Evolutionary conservation across 331 rosid species (phyloP).

Genomic region (Rhamnella rubrinervis): DNA sequence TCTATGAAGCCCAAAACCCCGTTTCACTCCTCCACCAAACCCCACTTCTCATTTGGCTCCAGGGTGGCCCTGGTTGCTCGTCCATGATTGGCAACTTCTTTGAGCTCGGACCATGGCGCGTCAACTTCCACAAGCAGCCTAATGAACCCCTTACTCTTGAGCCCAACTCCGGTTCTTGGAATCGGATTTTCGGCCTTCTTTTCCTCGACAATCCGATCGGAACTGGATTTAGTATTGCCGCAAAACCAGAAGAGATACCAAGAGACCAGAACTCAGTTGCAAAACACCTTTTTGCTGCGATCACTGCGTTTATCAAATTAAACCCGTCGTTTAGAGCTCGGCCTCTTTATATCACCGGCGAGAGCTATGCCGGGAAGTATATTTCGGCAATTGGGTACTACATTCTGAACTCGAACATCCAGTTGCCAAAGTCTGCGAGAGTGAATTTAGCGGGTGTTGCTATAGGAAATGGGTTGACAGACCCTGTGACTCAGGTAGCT

Average conservation of each 20-base stretch:
- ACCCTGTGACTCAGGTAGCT: conserved; percentile 43
- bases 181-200: conserved; percentile 51
- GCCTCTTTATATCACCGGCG: conserved; percentile 56
- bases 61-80: conserved; percentile 91
- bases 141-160: conserved; percentile 36
- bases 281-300: conserved; percentile 48
- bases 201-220: conserved; percentile 72
- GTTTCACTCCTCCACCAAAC: conserved; percentile 42
- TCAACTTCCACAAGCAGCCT: conserved; percentile 33
- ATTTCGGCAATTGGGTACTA: conserved; percentile 54
- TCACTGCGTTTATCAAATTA: conserved; percentile 45
- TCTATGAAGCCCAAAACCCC: conserved; percentile 70
- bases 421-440: conserved; percentile 22
- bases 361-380: conserved; percentile 65
- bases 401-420: conserved; percentile 41
- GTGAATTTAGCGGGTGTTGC: conserved; percentile 60
- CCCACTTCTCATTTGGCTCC: conserved; percentile 78
- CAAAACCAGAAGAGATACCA: conserved; percentile 45
- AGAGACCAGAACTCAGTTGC: conserved; percentile 43
- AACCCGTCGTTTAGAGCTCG: conserved; percentile 40
- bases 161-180: conserved; percentile 58
- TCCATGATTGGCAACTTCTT: conserved; percentile 70
- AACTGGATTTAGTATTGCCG: conserved; percentile 61
- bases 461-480: conserved; percentile 61
- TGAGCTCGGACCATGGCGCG: conserved; percentile 77